Base-by-base conservation (phyloP, 2,329 filamentous ascomycete genomes). In the Aureobasidium zeae region DNA sequence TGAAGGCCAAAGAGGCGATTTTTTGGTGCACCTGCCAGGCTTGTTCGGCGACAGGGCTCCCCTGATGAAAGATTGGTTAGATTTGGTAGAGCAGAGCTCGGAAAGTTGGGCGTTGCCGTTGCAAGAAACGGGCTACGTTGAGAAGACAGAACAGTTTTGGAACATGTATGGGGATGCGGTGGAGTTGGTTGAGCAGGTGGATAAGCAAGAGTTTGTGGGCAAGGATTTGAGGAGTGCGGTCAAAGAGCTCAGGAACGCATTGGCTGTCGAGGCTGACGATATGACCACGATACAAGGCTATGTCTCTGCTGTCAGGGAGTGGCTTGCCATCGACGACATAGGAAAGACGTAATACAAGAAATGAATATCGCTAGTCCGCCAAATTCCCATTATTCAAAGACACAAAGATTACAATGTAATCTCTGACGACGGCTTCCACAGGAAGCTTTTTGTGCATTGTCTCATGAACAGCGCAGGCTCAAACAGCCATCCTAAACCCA, bases 81-180 rank as follows among this genome's bases (percentile, higher is more conserved):
- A 48, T 4, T 10, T 39, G 33, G 42, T 48, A 3, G 33, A 37
- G 31, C 25, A 38, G 17, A 15, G 37, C n/a, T 13, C 15, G n/a
- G 45, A 17, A 15, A 17, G 24, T 20, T 49, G 38, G 44, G 26
- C 26, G n/a, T 25, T 47, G 5, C 30, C 35, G 15, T 11, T 52
- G 10, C 28, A 47, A 29, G 45, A 47, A 10, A 51, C 48, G 16
- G 17, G 19, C 19, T 51, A 48, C 6, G 44, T 46, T n/a, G 24
- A 33, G 21, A 31, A 36, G 2, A 49, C 48, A 0, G 38, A 44
- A 12, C 32, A 8, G 3, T 56, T 55, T 29, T 55, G 53, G 53
- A 32, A 31, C 9, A 5, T 29, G 5, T 45, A 52, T 6, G 15
- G 62, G 46, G 49, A 60, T 6, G 60, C 57, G 6, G 38, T 44